Evolutionary conservation across 1,139 yeast species (phyloP), one percentile per base, ranked within the genome.

Genomic region (Sugiyamaella neomexicana): DNA sequence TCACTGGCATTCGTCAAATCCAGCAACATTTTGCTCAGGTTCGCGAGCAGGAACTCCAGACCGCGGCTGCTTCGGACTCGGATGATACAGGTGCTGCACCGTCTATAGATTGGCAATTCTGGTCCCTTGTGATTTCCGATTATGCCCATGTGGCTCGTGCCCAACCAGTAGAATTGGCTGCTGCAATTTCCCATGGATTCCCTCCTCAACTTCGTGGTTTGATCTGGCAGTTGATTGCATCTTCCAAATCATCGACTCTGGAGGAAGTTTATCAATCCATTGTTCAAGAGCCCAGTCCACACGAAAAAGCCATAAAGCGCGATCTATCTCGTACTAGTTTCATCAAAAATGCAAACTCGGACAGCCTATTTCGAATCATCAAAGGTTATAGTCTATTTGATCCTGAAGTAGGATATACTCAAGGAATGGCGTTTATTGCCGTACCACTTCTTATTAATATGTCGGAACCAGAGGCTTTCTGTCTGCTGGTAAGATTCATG

Each of bases 381-480:
- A 88, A 87, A 66, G 91, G 91, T 0, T 93, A 91, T 71, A 83
- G 95, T 17, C 73, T 89, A 51, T 86, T 83, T 68, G 98, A 93
- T 67, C 85, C 89, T 0, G 97, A 90, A 55, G 97, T 93, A 39
- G 99, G 99, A 0, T 93, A 93, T 67, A 93, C 97, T 1, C 98
- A 93, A 70, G 98, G 99, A 5, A 89, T 93, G 97, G 96, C 95
- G 1, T 91, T 93, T 65, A 81, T 93, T 45, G 81, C 89, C 0
- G 90, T 89, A 7, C 98, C 98, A 0, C 72, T 93, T 53, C 76
- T 90, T 52, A 78, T 91, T 75, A 89, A 88, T 64, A 80, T 89
- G 82, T 80, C 63, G 40, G 97, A 91, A 62, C 77, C 85, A 32
- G 98, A 93, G 68, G 85, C 96, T 6, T 91, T 93, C 71, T 83